Conservation (phyloP, 2,329 filamentous ascomycete species). For the Conoideocrella luteorostrata region DNA sequence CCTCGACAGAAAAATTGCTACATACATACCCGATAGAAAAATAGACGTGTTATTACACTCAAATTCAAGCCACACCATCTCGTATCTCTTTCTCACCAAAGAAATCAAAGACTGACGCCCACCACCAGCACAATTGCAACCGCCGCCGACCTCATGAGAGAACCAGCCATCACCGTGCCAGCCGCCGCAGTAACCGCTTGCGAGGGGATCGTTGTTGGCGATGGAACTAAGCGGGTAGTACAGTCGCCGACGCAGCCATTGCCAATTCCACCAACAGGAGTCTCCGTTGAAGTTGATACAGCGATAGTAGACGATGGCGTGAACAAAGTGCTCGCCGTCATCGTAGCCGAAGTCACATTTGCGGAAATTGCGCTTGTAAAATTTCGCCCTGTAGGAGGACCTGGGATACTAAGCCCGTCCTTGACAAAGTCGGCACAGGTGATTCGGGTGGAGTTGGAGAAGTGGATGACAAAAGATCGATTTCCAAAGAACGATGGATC, state of each 20-base stretch:
- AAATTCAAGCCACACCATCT: too few species aligned
- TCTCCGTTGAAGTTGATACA: not conserved
- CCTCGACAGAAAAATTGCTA: too few species aligned
- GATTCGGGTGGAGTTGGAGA: constrained; percentile 56
- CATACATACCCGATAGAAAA: too few species aligned
- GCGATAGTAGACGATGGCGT: too few species aligned
- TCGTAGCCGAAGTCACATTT: not conserved
- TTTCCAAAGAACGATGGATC: constrained; percentile 57
- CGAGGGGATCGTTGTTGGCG: too few species aligned
- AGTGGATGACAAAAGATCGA: constrained; percentile 59
- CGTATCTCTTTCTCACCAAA: too few species aligned
- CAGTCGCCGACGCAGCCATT: not conserved
- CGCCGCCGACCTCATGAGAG: too few species aligned
- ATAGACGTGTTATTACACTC: too few species aligned
- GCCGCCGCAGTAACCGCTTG: not conserved
- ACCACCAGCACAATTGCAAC: not conserved
- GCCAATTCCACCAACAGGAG: not conserved
- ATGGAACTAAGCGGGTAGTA: not conserved
- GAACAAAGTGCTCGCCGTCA: too few species aligned
- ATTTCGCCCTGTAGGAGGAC: not conserved
- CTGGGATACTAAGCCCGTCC: not conserved
- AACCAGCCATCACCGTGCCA: not conserved
- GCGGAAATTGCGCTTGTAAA: not conserved
- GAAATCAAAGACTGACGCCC: too few species aligned
- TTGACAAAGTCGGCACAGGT: constrained; percentile 55